phyloP scores from a whole-genome alignment of 768 basidiomycete genomes.

The Psilocybe azurescens region DNA sequence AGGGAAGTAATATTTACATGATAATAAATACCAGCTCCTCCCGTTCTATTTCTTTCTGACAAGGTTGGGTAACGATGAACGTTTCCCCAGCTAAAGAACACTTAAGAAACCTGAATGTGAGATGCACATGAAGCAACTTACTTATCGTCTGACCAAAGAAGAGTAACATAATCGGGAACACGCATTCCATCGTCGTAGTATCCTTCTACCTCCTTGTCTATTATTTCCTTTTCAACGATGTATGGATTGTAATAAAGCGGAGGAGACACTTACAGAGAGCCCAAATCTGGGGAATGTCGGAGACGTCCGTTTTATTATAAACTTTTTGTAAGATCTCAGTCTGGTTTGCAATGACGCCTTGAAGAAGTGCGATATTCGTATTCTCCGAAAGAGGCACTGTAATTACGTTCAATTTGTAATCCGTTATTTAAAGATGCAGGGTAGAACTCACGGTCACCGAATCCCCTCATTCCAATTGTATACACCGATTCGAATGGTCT shows the following conservation, averaged over 20 bases:
- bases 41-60: conserved; percentile 62
- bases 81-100: conserved; percentile 62
- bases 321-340: conserved; percentile 60
- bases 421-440: background rate
- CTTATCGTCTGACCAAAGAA: conserved; percentile 80
- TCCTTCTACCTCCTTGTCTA: conserved; percentile 66
- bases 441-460: conserved; percentile 49
- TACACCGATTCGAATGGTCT: conserved; percentile 65
- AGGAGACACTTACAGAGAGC: conserved; percentile 48
- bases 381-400: conserved; percentile 57
- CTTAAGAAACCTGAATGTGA: background rate
- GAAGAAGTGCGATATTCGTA: conserved; percentile 54
- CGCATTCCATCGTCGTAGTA: conserved; percentile 68
- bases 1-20: conserved; percentile 42
- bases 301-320: conserved; percentile 49
- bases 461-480: conserved; percentile 75
- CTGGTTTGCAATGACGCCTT: conserved; percentile 65
- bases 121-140: conserved; percentile 27
- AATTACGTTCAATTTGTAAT: background rate
- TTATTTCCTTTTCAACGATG: background rate
- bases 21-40: conserved; percentile 76
- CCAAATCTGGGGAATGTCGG: conserved; percentile 70
- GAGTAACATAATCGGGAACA: conserved; percentile 67
- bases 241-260: background rate
- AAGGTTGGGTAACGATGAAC: conserved; percentile 62